Evolutionary conservation across 345 rosid genomes (phyloP).

Genomic region (Stellera chamaejasme): DNA sequence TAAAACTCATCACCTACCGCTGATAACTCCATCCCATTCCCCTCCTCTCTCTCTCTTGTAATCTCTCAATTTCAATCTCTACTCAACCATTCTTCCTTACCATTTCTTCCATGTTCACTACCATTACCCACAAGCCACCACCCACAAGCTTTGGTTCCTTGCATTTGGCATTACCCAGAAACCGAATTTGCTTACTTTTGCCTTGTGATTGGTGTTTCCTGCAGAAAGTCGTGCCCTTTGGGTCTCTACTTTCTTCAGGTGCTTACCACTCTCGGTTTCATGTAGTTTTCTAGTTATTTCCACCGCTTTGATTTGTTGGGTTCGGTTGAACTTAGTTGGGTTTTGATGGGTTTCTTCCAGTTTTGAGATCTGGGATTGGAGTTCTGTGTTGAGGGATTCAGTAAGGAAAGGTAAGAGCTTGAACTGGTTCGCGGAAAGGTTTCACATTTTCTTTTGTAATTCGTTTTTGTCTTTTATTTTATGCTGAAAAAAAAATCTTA

Average conservation of each 20-base stretch:
- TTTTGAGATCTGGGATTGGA: slow-evolving; percentile 44
- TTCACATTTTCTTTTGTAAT: slow-evolving; percentile 4
- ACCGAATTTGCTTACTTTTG: slow-evolving; percentile 23
- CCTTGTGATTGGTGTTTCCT: slow-evolving; percentile 17
- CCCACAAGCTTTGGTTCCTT: slow-evolving; percentile 60
- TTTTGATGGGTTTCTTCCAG: slow-evolving; percentile 13
- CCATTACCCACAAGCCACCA: slow-evolving; percentile 54
- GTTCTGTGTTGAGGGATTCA: slow-evolving; percentile 14
- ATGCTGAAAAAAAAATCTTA: background rate
- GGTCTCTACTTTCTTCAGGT: slow-evolving; percentile 11
- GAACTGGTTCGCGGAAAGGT: background rate
- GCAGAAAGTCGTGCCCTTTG: slow-evolving; percentile 23
- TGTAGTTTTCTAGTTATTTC: slow-evolving; percentile 14
- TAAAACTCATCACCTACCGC: slow-evolving; percentile 62
- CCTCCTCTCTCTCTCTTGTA: slow-evolving; percentile 8
- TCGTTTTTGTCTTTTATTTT: slow-evolving; percentile 1
- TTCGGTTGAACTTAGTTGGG: background rate
- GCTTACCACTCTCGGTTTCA: slow-evolving; percentile 21
- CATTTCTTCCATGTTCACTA: slow-evolving; percentile 19
- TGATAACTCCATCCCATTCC: slow-evolving; percentile 72
- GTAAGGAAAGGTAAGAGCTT: slow-evolving; percentile 22
- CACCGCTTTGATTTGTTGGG: background rate
- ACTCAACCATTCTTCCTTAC: slow-evolving; percentile 13
- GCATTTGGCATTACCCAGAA: slow-evolving; percentile 25
- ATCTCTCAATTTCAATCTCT: slow-evolving; percentile 17